These are phyloP conservation scores for Cymbidium sinense DNA, from an alignment of 106 monocot species.

Conservation along the genomic window DNA sequence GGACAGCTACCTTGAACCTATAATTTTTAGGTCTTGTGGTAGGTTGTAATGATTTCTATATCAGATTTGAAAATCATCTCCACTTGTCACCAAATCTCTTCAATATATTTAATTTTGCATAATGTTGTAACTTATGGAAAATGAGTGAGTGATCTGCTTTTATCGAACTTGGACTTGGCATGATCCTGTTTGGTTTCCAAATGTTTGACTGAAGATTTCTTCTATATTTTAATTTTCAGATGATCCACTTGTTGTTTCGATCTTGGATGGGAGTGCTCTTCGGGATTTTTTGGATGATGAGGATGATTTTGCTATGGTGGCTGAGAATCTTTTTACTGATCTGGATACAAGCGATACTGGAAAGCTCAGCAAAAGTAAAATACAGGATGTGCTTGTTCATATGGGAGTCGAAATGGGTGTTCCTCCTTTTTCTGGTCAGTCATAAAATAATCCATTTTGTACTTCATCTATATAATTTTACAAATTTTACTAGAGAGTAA, in stretches of 20 bases:
- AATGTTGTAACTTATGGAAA: not conserved
- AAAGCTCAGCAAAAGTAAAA: slow-evolving; percentile 33
- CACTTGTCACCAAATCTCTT: not conserved
- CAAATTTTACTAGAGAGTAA: not conserved
- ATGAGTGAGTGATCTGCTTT: not conserved
- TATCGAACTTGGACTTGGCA: not conserved
- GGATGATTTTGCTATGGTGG: slow-evolving; percentile 66
- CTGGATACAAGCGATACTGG: slow-evolving; percentile 38
- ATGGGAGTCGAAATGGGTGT: slow-evolving; percentile 49
- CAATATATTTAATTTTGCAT: not conserved
- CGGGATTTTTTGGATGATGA: slow-evolving; percentile 43
- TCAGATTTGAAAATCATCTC: not conserved
- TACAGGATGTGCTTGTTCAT: slow-evolving; percentile 30
- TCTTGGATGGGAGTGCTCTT: slow-evolving; percentile 44
- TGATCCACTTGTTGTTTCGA: slow-evolving; percentile 43
- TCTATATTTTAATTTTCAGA: slow-evolving; percentile 19
- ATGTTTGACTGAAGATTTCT: not conserved
- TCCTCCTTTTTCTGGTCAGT: slow-evolving; percentile 43
- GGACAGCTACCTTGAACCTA: not conserved
- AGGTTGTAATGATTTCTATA: not conserved
- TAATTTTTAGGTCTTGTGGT: not conserved
- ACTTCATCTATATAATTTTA: not conserved
- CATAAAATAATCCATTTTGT: not conserved
- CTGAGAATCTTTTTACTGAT: slow-evolving; percentile 49
- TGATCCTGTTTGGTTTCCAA: not conserved